Conservation (phyloP, 495 filamentous ascomycete species). For the Neurospora africana region DNA sequence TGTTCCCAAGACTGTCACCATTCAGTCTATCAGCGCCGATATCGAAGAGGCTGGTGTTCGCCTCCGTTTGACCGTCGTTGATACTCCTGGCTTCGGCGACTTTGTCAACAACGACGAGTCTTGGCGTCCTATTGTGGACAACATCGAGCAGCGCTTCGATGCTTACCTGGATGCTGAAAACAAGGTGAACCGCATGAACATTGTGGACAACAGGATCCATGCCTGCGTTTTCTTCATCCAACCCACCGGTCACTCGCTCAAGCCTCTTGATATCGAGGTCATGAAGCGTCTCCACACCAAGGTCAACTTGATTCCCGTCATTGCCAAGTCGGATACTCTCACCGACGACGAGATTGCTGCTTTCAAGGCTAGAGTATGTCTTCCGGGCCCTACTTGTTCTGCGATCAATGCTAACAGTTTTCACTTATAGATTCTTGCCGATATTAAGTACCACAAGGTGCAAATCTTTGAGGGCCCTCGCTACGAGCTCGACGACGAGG, state of each 20-base stretch:
- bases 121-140: slow-evolving; percentile 96
- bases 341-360: slow-evolving; percentile 89
- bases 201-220: slow-evolving; percentile 96
- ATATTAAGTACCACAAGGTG: slow-evolving; percentile 92
- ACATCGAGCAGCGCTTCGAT: slow-evolving; percentile 98
- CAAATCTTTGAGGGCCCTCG: slow-evolving; percentile 98
- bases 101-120: slow-evolving; percentile 99
- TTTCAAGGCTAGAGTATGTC: slow-evolving; percentile 89
- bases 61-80: slow-evolving; percentile 91
- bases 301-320: slow-evolving; percentile 98
- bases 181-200: slow-evolving; percentile 99
- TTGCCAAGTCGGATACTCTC: slow-evolving; percentile 95
- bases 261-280: slow-evolving; percentile 97
- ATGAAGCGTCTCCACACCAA: slow-evolving; percentile 99
- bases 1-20: slow-evolving; percentile 96
- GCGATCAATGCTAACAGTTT: slow-evolving; percentile 9
- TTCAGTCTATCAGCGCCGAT: slow-evolving; percentile 96
- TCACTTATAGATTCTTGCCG: slow-evolving; percentile 70
- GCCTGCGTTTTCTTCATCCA: slow-evolving; percentile 99
- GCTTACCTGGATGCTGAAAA: slow-evolving; percentile 98
- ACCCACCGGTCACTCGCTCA: slow-evolving; percentile 96
- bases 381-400: not conserved
- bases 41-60: slow-evolving; percentile 99
- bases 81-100: slow-evolving; percentile 96
- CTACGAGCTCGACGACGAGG: slow-evolving; percentile 97